A percentile compares a stretch with the other conserved stretches of the same genome.
Conservation (phyloP, 73 alveolate species). For the Symbiodinium pilosum region DNA sequence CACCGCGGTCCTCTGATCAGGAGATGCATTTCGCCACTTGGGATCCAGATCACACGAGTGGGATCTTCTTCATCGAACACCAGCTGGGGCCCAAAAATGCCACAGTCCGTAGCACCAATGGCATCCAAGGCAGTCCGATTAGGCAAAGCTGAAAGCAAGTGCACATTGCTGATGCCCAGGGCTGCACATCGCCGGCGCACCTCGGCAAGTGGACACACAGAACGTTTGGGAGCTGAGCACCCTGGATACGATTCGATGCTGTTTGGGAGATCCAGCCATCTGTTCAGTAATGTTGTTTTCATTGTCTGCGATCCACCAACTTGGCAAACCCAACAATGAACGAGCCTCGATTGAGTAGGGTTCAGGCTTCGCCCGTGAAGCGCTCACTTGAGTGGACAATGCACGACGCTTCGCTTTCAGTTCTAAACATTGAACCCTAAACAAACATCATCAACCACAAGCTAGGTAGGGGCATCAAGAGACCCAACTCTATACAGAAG, state of each 20-base stretch:
- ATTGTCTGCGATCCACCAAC: no score
- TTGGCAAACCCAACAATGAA: no score
- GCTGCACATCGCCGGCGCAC: slow-evolving; percentile 35
- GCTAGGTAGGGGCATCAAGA: no score
- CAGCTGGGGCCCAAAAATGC: slow-evolving; percentile 45
- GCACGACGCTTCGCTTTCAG: not conserved
- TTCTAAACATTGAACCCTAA: not conserved
- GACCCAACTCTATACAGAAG: no score
- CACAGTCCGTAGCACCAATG: slow-evolving; percentile 54
- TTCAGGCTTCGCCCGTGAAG: no score
- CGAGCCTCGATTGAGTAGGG: no score
- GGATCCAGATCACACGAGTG: slow-evolving; percentile 37
- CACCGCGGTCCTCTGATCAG: slow-evolving; percentile 4
- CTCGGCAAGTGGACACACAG: not conserved
- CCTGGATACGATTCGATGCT: not conserved
- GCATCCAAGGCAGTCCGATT: slow-evolving; percentile 25
- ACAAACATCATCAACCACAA: no score
- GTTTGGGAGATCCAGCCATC: no score
- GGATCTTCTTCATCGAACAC: slow-evolving; percentile 1
- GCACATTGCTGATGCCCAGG: slow-evolving; percentile 34
- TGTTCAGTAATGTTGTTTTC: no score
- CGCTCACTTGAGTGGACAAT: no score
- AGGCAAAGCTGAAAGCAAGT: slow-evolving; percentile 39
- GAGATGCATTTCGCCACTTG: slow-evolving; percentile 40
- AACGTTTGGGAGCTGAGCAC: not conserved